Percentiles rank a stretch among this genome's conserved stretches.
Conservation (phyloP, 345 rosid species). For the Microcos paniculata region DNA sequence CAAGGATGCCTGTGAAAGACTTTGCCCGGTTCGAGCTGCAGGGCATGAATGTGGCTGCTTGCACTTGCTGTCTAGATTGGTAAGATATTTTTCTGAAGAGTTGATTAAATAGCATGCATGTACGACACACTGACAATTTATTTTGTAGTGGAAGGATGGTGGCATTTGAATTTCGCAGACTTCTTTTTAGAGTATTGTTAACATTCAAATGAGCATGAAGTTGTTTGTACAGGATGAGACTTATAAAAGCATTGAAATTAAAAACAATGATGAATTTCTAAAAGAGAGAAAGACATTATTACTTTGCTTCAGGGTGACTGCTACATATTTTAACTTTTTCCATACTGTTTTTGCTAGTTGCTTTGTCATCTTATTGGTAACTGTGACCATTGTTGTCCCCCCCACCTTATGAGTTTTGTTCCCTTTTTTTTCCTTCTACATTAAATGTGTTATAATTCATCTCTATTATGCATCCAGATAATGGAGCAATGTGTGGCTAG, state of each 20-base stretch:
- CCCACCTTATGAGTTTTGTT: not conserved
- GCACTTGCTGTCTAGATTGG: constrained; percentile 69
- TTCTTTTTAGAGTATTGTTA: not conserved
- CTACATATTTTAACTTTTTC: not conserved
- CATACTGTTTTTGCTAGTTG: not conserved
- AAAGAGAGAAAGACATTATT: not conserved
- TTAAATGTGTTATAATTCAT: constrained; percentile 7
- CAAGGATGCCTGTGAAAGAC: constrained; percentile 85
- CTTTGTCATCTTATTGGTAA: not conserved
- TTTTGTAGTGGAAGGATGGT: not conserved
- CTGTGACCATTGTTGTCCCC: not conserved
- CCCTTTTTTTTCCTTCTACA: no score
- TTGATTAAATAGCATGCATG: not conserved
- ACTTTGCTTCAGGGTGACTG: not conserved
- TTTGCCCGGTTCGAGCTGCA: constrained; percentile 91
- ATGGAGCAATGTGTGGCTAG: constrained; percentile 96
- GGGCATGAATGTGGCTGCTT: constrained; percentile 96
- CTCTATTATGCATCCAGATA: constrained; percentile 42
- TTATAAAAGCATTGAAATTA: not conserved
- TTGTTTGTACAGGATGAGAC: not conserved
- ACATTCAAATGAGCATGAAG: not conserved
- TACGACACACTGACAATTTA: not conserved
- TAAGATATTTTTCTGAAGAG: constrained; percentile 17
- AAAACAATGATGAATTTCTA: not conserved
- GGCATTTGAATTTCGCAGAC: not conserved